phyloP scores from a whole-genome alignment of 164 flowering plant genomes.

The Annona cherimola region DNA sequence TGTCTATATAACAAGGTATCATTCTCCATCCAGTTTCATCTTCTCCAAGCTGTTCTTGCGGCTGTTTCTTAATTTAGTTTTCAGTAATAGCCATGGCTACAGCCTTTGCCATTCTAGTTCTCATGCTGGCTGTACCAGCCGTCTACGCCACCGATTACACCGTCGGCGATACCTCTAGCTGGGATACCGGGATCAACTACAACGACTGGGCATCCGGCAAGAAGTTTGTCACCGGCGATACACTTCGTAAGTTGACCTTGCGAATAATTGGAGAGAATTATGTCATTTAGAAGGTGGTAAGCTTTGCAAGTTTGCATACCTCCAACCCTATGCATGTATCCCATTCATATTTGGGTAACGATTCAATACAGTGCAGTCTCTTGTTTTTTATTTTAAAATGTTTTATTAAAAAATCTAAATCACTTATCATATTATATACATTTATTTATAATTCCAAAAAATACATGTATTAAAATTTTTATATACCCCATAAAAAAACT shows the following conservation, averaged over 20 bases:
- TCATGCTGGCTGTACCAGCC: constrained; percentile 10
- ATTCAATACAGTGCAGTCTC: not conserved
- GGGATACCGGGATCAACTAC: constrained; percentile 55
- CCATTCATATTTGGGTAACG: not conserved
- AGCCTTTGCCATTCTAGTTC: constrained; percentile 7
- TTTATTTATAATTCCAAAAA: no score
- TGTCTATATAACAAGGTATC: constrained; percentile 11
- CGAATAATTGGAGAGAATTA: not conserved
- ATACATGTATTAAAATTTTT: no score
- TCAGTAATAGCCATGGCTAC: constrained; percentile 12
- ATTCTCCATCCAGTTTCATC: not conserved
- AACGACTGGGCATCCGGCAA: constrained; percentile 41
- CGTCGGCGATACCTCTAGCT: constrained; percentile 58
- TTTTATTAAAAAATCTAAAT: no score
- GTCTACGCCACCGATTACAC: constrained; percentile 7
- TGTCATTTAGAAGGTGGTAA: not conserved
- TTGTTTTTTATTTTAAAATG: no score
- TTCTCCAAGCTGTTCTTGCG: not conserved
- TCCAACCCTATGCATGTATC: not conserved
- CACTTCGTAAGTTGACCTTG: constrained; percentile 34
- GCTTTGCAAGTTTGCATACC: not conserved
- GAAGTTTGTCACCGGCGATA: constrained; percentile 50
- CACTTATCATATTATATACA: not conserved
- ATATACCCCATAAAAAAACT: no score
- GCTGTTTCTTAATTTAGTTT: not conserved